A percentile compares a stretch with the other conserved stretches of the same genome.
Evolutionary conservation across 176 grass and related monocot genomes (phyloP).

Genomic region (Oryza coarctata): DNA sequence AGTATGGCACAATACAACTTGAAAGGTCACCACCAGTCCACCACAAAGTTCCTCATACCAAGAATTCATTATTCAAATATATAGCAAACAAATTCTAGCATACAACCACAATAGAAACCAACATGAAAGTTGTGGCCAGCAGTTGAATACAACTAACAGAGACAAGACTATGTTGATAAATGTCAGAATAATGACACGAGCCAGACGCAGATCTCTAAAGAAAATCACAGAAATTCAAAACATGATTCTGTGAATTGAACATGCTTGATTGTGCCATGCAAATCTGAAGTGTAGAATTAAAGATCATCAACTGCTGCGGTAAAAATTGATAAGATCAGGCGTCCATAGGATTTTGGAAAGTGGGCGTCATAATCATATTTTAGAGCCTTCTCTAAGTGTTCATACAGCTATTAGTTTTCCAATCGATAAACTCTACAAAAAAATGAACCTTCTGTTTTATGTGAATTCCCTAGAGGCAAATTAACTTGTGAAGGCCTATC

Average conservation of each 20-base stretch:
- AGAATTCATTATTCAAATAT: conserved; percentile 14
- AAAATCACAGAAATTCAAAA: neutral
- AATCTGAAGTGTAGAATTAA: neutral
- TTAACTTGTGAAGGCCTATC: neutral
- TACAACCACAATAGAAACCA: neutral
- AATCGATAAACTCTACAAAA: neutral
- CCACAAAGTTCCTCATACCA: neutral
- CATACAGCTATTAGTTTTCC: conserved; percentile 5
- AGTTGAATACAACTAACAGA: conserved; percentile 11
- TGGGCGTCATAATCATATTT: neutral
- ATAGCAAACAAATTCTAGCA: neutral
- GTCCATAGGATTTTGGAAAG: neutral
- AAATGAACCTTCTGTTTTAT: neutral
- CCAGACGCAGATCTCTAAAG: neutral
- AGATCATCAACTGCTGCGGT: neutral
- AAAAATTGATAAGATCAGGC: neutral
- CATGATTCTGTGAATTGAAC: neutral
- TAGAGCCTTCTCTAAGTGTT: neutral
- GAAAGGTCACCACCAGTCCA: conserved; percentile 20
- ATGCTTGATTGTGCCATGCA: neutral
- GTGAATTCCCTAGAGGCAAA: neutral
- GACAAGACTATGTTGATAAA: neutral
- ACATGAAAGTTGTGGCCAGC: neutral
- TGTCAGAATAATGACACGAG: neutral
- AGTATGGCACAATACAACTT: conserved; percentile 28